Base-by-base conservation (phyloP, 495 filamentous ascomycete genomes). In the Evansstolkia leycettana region DNA sequence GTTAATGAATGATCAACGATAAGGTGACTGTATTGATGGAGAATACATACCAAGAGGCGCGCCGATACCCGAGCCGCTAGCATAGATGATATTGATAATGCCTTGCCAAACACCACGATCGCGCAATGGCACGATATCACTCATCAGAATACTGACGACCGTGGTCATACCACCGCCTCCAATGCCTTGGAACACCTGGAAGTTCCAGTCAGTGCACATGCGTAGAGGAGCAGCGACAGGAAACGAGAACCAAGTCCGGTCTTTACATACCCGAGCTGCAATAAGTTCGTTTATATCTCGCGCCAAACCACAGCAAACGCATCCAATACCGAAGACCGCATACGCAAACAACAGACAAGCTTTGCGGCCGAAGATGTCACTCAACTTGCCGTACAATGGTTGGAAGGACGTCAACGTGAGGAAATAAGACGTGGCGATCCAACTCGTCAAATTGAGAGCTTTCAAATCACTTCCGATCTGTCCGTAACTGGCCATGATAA, bases 131-230 rank as follows among this genome's bases (percentile, higher is more conserved):
- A 92, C 69, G 12, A 88, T 67, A 51, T 94, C 86, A 34, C 73
- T 81, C 39, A 93, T 55, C 19, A 94, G 54, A 33, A 94, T 89
- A 36, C 60, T 74, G 28, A 81, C 81, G 33, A 90, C 74, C 3
- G 80, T 80, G 2, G 78, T 84, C 83, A 92, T 89, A 14, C 85
- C 86, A 17, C 82, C 85, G 14, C 84, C 86, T 8, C 84, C 85
- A 40, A 88, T 75, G 4, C 85, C 84, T 46, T 78, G 71, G 43
- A 80, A 75, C 5, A 60, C 54, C 54, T 58, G 14, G 1, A 34
- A 6, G 18, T 19, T 37, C 28, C 12, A n/a, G 14, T 29, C 11
- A 34, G 30, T 10, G 17, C n/a, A n/a, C n/a, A n/a, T n/a, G n/a
- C n/a, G n/a, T n/a, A n/a, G n/a, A 33, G 3, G 13, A 11, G 15